Evolutionary conservation across 78 protist species (phyloP).

Genomic region (Polysphondylium violaceum): DNA sequence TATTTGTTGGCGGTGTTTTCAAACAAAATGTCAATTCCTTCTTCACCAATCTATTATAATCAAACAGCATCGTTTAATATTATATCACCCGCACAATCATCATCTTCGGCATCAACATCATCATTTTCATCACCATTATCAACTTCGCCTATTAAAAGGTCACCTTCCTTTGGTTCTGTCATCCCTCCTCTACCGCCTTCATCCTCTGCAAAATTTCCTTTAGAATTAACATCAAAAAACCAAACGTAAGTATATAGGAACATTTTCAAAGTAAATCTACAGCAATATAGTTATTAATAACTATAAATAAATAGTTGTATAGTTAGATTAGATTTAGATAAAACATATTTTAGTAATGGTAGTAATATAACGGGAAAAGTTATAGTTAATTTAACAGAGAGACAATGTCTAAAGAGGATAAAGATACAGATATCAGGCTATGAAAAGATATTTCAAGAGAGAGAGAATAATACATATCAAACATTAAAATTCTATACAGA

Average conservation of each 20-base stretch:
- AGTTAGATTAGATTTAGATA: conserved; percentile 44
- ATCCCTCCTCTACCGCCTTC: conserved; percentile 37
- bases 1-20: too few species aligned
- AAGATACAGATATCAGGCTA: conserved; percentile 62
- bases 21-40: too few species aligned
- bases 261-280: background rate
- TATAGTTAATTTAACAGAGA: conserved; percentile 13
- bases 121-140: too few species aligned
- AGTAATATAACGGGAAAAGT: conserved; percentile 38
- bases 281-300: background rate
- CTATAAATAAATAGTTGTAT: conserved; percentile 26
- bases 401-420: conserved; percentile 51
- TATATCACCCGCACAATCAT: too few species aligned
- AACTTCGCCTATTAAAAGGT: conserved; percentile 10
- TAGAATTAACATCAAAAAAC: conserved; percentile 10
- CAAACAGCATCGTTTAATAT: too few species aligned
- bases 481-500: conserved; percentile 46
- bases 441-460: conserved; percentile 34
- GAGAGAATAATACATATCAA: conserved; percentile 31
- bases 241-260: background rate
- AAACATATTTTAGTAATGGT: conserved; percentile 58
- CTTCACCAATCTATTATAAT: too few species aligned
- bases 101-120: too few species aligned
- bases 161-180: conserved; percentile 3
- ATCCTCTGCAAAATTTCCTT: conserved; percentile 25